Percentiles rank a stretch among this genome's conserved stretches.
phyloP scores from a whole-genome alignment of 768 basidiomycete species.

The Tubosaeta sp. region DNA sequence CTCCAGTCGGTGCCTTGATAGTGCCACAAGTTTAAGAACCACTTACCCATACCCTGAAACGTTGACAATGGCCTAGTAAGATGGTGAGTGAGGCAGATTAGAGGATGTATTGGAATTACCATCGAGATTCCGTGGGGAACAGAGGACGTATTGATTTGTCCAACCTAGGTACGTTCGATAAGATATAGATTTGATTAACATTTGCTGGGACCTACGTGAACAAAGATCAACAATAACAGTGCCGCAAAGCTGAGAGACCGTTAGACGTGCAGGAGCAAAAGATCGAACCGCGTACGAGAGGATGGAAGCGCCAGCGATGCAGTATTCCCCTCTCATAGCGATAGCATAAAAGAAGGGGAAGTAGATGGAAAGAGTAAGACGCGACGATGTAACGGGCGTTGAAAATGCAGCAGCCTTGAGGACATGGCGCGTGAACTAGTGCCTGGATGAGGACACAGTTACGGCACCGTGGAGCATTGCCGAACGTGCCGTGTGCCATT shows the following conservation, averaged over 20 bases:
- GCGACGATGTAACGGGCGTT: constrained; percentile 12
- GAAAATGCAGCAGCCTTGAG: constrained; percentile 21
- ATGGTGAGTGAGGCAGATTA: constrained; percentile 14
- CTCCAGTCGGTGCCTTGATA: background rate
- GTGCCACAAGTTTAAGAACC: background rate
- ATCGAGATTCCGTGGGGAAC: constrained; percentile 71
- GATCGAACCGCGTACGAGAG: constrained; percentile 52
- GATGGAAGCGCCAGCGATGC: constrained; percentile 66
- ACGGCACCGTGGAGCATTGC: constrained; percentile 7
- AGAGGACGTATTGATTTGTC: constrained; percentile 74
- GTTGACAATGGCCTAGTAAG: constrained; percentile 58
- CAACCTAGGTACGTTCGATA: constrained; percentile 47
- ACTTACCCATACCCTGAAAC: constrained; percentile 67
- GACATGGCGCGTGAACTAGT: constrained; percentile 17
- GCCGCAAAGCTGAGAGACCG: constrained; percentile 23
- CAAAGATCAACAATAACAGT: constrained; percentile 68
- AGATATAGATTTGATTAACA: constrained; percentile 17
- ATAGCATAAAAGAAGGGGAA: constrained; percentile 18
- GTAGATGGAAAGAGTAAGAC: constrained; percentile 18
- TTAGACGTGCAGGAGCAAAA: constrained; percentile 11
- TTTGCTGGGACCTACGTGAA: constrained; percentile 54
- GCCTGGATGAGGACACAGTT: constrained; percentile 1
- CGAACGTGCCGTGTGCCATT: constrained; percentile 13
- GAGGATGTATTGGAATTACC: constrained; percentile 39
- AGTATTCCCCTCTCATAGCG: constrained; percentile 70